These are phyloP conservation scores for Pseudonitzschia delicatissima DNA, from an alignment of 108 stramenopile genomes.

Conservation along the genomic window DNA sequence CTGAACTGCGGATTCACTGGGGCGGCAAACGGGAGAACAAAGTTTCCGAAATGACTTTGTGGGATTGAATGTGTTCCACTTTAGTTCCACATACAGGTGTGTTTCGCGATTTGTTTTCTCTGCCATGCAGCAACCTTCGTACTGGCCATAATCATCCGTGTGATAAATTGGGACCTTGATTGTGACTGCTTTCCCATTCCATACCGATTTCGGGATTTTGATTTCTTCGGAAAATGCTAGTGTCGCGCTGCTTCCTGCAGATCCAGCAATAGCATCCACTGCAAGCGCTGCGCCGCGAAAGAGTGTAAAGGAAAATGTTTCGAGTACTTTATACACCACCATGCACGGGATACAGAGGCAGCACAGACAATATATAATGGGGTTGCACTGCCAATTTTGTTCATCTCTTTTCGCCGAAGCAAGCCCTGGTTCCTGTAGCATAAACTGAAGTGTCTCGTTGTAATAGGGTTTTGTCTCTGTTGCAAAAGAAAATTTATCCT, in stretches of 20 bases:
- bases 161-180: constrained; percentile 21
- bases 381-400: constrained; percentile 12
- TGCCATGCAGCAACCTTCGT: constrained; percentile 7
- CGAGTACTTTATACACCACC: not conserved
- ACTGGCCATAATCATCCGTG: constrained; percentile 22
- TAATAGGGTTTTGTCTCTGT: not conserved
- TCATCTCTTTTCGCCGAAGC: constrained; percentile 15
- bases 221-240: constrained; percentile 22
- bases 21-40: constrained; percentile 17
- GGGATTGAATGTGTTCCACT: not conserved
- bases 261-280: constrained; percentile 14
- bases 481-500: constrained; percentile 11
- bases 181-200: constrained; percentile 3
- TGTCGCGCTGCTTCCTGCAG: constrained; percentile 13
- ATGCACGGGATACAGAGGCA: constrained; percentile 4
- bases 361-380: constrained; percentile 14
- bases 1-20: not conserved
- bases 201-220: constrained; percentile 13
- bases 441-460: constrained; percentile 15
- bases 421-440: constrained; percentile 25
- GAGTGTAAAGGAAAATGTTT: not conserved
- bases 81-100: constrained; percentile 7
- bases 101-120: not conserved
- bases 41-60: constrained; percentile 12
- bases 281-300: constrained; percentile 3